A percentile compares a stretch with the other conserved stretches of the same genome.
Evolutionary conservation across 2,329 filamentous ascomycete genomes (phyloP).

Genomic region (Monosporascus ibericus): DNA sequence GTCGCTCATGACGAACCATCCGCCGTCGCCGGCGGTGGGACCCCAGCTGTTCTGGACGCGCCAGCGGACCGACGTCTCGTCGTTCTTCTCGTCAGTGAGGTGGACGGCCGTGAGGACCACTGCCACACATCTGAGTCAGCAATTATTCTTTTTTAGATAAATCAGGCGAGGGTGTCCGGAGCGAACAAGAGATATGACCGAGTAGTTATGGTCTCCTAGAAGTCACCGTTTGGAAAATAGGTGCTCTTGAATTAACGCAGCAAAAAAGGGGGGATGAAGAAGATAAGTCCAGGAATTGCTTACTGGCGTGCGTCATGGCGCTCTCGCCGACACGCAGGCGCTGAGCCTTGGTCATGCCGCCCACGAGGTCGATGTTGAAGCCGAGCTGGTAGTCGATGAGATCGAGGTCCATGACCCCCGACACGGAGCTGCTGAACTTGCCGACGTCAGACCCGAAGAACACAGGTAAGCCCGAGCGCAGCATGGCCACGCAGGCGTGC

Average conservation of each 20-base stretch:
- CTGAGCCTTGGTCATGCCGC: conserved; percentile 62
- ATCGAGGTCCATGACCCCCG: conserved; percentile 74
- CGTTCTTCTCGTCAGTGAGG: conserved; percentile 47
- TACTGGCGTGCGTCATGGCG: conserved; percentile 77
- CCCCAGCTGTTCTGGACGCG: conserved; percentile 87
- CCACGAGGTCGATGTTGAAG: conserved; percentile 68
- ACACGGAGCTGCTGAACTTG: conserved; percentile 62
- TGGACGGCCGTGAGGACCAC: conserved; percentile 85
- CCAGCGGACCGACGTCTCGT: conserved; percentile 66
- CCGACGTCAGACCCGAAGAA: conserved; percentile 90
- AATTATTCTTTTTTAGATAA: too few relatives aligned
- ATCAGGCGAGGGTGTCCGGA: too few relatives aligned
- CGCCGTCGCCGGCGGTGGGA: conserved; percentile 60
- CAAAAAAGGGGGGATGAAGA: too few relatives aligned
- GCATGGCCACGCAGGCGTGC: conserved; percentile 66
- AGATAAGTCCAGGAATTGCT: too few relatives aligned
- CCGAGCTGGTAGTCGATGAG: conserved; percentile 76
- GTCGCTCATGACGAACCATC: conserved; percentile 88
- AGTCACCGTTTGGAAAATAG: too few relatives aligned
- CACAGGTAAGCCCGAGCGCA: conserved; percentile 70
- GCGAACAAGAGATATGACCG: too few relatives aligned
- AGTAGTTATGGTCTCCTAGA: too few relatives aligned
- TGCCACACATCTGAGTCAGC: too few relatives aligned
- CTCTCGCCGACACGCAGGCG: conserved; percentile 68
- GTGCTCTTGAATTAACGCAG: too few relatives aligned